Base-by-base conservation (phyloP, 805 yeast genomes). In the Ogataea trehaloabstinens region DNA sequence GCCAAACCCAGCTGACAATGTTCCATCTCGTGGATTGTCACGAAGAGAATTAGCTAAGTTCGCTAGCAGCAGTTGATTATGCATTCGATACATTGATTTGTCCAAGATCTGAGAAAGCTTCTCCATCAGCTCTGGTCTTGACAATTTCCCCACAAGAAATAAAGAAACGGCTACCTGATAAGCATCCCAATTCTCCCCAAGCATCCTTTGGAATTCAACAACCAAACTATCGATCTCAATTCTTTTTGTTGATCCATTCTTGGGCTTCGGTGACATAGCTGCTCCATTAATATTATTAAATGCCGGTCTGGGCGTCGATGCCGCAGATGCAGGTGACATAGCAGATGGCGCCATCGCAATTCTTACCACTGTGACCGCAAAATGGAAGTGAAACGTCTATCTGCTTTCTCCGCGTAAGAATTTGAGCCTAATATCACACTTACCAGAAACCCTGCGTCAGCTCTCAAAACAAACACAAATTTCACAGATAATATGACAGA, bases 141-240 rank as follows among this genome's bases (percentile, higher is more conserved):
- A 83, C 15, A 89, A 67, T 57, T 81, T 83, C 4, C 96, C 96
- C 27, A 83, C 69, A 27, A 91, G 67, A 52, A 89, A 91, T 37
- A 76, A 66, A 35, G 91, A 80, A 18, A 93, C 73, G 4, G 86
- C 72, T 40, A 81, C 84, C 46, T 95, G 90, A 60, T 91, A 91
- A 42, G 73, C 74, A 45, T 83, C 91, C 99, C 99, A 91, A 34
- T 78, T 76, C 31, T 73, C 68, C 2, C 96, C 97, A 42, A 91
- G 61, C 43, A 74, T 71, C 37, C 72, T 72, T 47, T 86, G 90
- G 45, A 93, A 78, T 38, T 84, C 87, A 25, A 75, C 71, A 54
- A 90, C 86, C 41, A 89, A 68, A 1, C 61, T 53, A 39, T 80
- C 84, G n/a, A 84, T 70, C 35, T 82, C 85, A 16, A 82, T 63